Evolutionary conservation across 2,329 filamentous ascomycete genomes (phyloP), one percentile per base, ranked within the genome.

Genomic region (Penicillium sclerotiorum): DNA sequence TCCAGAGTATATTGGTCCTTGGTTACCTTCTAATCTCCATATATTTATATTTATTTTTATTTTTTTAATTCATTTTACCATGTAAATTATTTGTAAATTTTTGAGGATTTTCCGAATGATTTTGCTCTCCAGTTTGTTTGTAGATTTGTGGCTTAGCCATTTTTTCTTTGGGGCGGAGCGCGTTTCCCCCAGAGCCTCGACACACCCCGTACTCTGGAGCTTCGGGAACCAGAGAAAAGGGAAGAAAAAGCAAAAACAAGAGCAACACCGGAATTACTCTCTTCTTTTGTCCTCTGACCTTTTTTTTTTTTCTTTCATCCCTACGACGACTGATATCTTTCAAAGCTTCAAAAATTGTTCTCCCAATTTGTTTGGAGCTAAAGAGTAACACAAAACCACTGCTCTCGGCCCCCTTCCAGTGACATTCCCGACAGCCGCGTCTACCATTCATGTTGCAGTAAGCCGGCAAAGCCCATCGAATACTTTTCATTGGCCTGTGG

Each of bases 211-310:
- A 25, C n/a, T 15, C 17, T 20, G 23, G n/a, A n/a, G n/a, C n/a
- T n/a, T n/a, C n/a, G n/a, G n/a, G n/a, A n/a, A n/a, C n/a, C n/a
- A n/a, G n/a, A n/a, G n/a, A n/a, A n/a, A n/a, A n/a, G n/a, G n/a
- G n/a, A n/a, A n/a, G n/a, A n/a, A n/a, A n/a, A n/a, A n/a, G n/a
- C n/a, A n/a, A n/a, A n/a, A n/a, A n/a, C n/a, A n/a, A n/a, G 38
- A 40, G 15, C 38, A 40, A 28, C 9, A 28, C 25, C 9, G 25
- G 13, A 27, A 40, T n/a, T 15, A 23, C 38, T 40, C 22, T 28
- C 25, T 46, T 22, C 39, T 32, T 42, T 25, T 28, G 39, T 33
- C 48, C 45, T 54, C 40, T 45, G 40, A 48, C 23, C 30, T 25
- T 25, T 22, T 5, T 15, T 17, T 5, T 20, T 38, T 39, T 25